Evolutionary conservation across 1,139 yeast species (phyloP).

Genomic region (Torulaspora globosa): DNA sequence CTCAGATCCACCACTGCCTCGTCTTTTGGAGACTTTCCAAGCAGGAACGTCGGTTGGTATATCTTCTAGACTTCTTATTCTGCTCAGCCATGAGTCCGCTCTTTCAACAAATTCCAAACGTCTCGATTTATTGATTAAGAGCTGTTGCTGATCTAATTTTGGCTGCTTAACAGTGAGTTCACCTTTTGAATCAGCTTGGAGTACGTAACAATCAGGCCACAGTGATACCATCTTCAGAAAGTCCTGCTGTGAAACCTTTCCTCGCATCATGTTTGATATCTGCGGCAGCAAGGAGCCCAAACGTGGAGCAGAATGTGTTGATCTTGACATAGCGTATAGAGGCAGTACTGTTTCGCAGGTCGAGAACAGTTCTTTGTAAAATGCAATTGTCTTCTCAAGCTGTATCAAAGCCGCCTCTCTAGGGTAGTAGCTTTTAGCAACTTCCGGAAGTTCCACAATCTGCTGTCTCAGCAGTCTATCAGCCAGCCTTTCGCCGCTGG

Average conservation of each 20-base stretch:
- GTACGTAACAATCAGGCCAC: constrained; percentile 30
- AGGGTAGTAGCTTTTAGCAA: constrained; percentile 25
- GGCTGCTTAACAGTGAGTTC: constrained; percentile 28
- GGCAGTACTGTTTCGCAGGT: constrained; percentile 31
- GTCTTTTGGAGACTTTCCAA: constrained; percentile 24
- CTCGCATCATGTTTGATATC: constrained; percentile 29
- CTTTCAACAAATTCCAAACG: constrained; percentile 25
- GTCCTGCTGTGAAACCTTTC: constrained; percentile 21
- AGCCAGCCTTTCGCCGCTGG: constrained; percentile 14
- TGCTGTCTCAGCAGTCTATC: constrained; percentile 22
- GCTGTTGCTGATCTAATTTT: constrained; percentile 15
- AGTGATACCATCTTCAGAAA: constrained; percentile 24
- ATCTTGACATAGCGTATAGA: constrained; percentile 27
- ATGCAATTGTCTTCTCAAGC: constrained; percentile 19
- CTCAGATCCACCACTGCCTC: constrained; percentile 17
- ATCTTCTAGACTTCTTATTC: background rate
- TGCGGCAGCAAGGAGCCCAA: constrained; percentile 31
- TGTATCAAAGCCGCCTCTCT: constrained; percentile 18
- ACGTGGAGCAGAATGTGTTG: constrained; percentile 21
- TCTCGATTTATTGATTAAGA: constrained; percentile 28
- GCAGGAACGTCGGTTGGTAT: constrained; percentile 26
- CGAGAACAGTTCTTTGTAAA: constrained; percentile 27
- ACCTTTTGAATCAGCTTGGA: constrained; percentile 24
- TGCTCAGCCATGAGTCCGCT: constrained; percentile 27
- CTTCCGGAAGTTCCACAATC: constrained; percentile 26